Base-by-base conservation (phyloP, 1,284 basidiomycete species). In the Leccinum discolor region DNA sequence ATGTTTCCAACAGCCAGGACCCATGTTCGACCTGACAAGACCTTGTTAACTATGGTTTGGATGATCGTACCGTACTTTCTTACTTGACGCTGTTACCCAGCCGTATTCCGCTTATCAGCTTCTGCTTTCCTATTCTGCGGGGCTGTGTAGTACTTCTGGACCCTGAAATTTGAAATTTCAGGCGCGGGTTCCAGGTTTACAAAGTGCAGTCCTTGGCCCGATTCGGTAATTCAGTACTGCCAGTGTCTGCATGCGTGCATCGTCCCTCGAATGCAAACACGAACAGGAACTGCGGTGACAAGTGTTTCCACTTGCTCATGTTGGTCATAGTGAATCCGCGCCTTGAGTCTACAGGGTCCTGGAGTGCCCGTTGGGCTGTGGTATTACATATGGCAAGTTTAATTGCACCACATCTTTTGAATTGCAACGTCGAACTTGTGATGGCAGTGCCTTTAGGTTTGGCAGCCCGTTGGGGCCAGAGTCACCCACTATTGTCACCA, bases 401-500 rank as follows among this genome's bases (percentile, higher is more conserved):
- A 7, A 60, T 62, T 65, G 62, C 68, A 59, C 21, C 26, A 21
- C 44, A 47, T 18, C 40, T 16, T 52, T n/a, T 57, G 26, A 61
- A 38, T 47, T 26, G 35, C 61, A 16, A 71, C 73, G 21, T 47
- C 42, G 57, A 42, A 11, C 29, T 54, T 60, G 40, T 61, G 66
- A 82, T 82, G 80, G 75, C 59, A 83, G 83, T 18, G 76, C 68
- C 32, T 78, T 78, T 66, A 78, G 78, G 44, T 84, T 78, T 78
- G 83, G 66, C 64, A 73, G 75, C 54, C 67, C 74, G 35, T 83
- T 84, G 44, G 88, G 86, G 2, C 80, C 83, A 66, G 90, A 92
- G 69, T 92, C 91, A 11, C 91, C 91, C 16, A 87, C 84, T 10
- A 77, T 83, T 57, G 2, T 70, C 29, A 77, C 77, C 4, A 74